Conservation (phyloP, 805 yeast genomes). For the Sugiyamaella qingdaonensis region DNA sequence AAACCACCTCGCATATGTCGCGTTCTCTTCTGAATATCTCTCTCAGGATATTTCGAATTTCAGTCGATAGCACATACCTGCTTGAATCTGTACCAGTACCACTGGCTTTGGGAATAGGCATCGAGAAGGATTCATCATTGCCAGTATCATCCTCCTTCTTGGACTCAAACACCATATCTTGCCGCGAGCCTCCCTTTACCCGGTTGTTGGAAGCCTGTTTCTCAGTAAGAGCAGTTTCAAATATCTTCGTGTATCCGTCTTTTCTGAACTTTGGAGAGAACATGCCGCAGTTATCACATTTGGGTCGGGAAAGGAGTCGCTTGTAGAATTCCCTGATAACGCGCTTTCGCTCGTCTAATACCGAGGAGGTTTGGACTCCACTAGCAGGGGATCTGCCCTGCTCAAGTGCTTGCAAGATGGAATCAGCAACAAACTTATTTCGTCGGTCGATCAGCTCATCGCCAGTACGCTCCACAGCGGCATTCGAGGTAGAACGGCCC, state of each 20-base stretch:
- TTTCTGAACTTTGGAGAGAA: constrained; percentile 90
- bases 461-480: constrained; percentile 31
- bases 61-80: constrained; percentile 83
- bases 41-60: constrained; percentile 73
- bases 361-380: constrained; percentile 79
- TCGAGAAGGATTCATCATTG: constrained; percentile 35
- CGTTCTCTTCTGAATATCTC: constrained; percentile 74
- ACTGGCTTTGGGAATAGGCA: constrained; percentile 44
- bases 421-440: constrained; percentile 62
- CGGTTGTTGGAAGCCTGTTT: constrained; percentile 75
- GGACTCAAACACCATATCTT: constrained; percentile 54
- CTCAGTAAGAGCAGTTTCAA: constrained; percentile 79
- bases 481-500: constrained; percentile 14
- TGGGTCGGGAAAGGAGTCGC: constrained; percentile 67
- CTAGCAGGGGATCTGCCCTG: constrained; percentile 65
- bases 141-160: constrained; percentile 24
- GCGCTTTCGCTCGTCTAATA: constrained; percentile 79
- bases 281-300: constrained; percentile 96
- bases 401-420: constrained; percentile 67
- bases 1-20: constrained; percentile 60
- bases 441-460: constrained; percentile 53
- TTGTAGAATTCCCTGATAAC: constrained; percentile 67
- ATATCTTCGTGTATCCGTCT: constrained; percentile 90
- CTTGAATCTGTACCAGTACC: constrained; percentile 56
- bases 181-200: constrained; percentile 72